Evolutionary conservation across 2,329 filamentous ascomycete species (phyloP), one percentile per base, ranked within the genome.

Genomic region (Dothiorella sarmentorum): DNA sequence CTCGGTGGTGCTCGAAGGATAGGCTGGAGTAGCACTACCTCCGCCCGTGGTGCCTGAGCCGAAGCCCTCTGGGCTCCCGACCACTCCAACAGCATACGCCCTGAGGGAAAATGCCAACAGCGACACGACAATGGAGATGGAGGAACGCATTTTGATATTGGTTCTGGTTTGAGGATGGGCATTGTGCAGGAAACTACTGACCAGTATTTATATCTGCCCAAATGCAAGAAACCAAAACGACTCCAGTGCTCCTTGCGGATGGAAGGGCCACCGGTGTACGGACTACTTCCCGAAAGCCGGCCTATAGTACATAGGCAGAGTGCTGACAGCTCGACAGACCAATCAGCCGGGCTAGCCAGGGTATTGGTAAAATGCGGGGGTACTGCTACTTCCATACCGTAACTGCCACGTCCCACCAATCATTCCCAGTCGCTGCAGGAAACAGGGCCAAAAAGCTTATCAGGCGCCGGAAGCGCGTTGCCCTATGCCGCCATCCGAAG

Each of bases 21-120:
- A 81, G 15, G 81, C 81, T 20, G 81, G 69, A 9, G 75, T 71
- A 22, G 81, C 83, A 60, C 64, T 75, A 56, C 83, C 84, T 66
- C 85, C 85, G 29, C 85, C 85, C n/a, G 85, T 87, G 26, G 83
- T 80, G 43, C 82, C 81, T 58, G 73, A 69, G 11, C 77, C 79
- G 60, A 81, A 81, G 53, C 79, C 79, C 62, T 78, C 73, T 13
- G 77, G 72, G 33, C 74, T 64, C 11, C 73, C 73, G 27, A 66
- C 64, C 5, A 71, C 69, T 26, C 57, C 57, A 38, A 55, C 47
- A 22, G 57, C 57, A 15, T 15, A 45, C 6, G 55, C 55, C 43
- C 40, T 43, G 11, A 44, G 31, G 43, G 55, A 42, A 57, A 57
- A 38, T 7, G 29, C 40, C 29, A 57, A 26, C 3, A 45, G 20